Percentiles rank a stretch among this genome's conserved stretches.
These are phyloP conservation scores for Monilinia polystroma DNA, from an alignment of 2,329 filamentous ascomycete species.

Conservation along the genomic window DNA sequence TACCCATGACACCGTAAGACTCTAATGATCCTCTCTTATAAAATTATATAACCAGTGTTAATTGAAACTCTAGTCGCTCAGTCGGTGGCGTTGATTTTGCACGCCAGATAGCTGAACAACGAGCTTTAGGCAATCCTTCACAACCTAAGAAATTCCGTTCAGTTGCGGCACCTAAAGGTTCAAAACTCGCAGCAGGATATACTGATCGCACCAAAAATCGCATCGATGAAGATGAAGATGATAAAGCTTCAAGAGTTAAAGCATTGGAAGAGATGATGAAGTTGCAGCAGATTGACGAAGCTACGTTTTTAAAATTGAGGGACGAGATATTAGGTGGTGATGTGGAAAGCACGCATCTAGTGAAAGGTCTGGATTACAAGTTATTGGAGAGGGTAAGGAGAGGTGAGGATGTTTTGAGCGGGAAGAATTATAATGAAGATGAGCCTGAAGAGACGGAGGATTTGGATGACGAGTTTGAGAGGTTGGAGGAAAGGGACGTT, in stretches of 20 bases:
- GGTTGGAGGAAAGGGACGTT: conserved; percentile 55
- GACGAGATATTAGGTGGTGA: conserved; percentile 82
- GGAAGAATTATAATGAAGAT: conserved; percentile 34
- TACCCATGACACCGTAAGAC: conserved; percentile 90
- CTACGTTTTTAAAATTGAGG: conserved; percentile 72
- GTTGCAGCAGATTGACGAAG: conserved; percentile 77
- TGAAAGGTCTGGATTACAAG: conserved; percentile 89
- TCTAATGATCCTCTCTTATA: neutral
- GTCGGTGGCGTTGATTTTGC: conserved; percentile 67
- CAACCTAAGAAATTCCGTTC: conserved; percentile 75
- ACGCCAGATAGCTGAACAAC: conserved; percentile 75
- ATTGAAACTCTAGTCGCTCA: conserved; percentile 25
- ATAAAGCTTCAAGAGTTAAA: conserved; percentile 65
- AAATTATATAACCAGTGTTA: neutral
- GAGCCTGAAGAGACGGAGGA: conserved; percentile 42
- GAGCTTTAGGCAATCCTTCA: conserved; percentile 34
- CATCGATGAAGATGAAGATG: conserved; percentile 50
- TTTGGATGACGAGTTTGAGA: conserved; percentile 66
- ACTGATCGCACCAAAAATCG: conserved; percentile 74
- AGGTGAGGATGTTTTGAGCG: conserved; percentile 45
- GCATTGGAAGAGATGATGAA: conserved; percentile 80
- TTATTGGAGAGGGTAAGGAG: conserved; percentile 67
- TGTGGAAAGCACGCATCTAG: conserved; percentile 74
- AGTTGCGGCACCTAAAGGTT: conserved; percentile 74
- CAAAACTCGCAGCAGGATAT: conserved; percentile 77